Base-by-base conservation (phyloP, 352 stramenopile species). In the Globisporangium canariense region DNA sequence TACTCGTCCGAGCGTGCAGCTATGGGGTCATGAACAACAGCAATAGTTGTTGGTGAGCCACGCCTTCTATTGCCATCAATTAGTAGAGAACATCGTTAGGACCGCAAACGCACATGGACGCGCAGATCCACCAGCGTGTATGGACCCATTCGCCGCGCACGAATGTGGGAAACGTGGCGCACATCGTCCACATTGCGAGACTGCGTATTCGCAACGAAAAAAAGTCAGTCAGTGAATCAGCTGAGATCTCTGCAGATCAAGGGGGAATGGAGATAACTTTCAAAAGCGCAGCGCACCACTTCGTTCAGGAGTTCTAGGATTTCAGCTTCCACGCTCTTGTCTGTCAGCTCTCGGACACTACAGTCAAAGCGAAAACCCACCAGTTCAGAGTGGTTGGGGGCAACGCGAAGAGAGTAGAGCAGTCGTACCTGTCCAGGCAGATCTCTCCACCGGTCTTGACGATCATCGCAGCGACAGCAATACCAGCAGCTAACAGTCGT, bases 401-500 rank as follows among this genome's bases (percentile, higher is more conserved):
- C 3, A 16, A 36, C 0, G 18, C 5, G 3, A 4, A 36, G 16
- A 36, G 3, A n/a, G 40, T 9, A n/a, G 22, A 34, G 25, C 45
- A 18, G 9, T 46, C 16, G 20, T 45, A 87, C 80, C 86, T 94
- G 64, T 95, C 83, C 28, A 93, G 68, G 55, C 83, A 90, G 55
- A 96, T 90, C 41, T 93, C 79, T 9, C 74, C 75, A n/a, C 88
- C 88, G 1, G 87, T 94, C 69, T 93, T 95, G 49, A 92, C 75
- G 55, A 97, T 96, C 88, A 97, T 96, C 7, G 80, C 81, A 43
- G 88, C 86, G 11, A 97, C 90, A 18, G 89, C 73, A 53, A 95
- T 86, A 38, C 88, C 89, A 45, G 88, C 89, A 52, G 90, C 86
- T 87, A 20, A 41, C 25, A 28, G 25, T 28, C 10, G 57, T 34